These are phyloP conservation scores for Angomonas ambiguus DNA, from an alignment of 208 protist genomes.

Conservation along the genomic window DNA sequence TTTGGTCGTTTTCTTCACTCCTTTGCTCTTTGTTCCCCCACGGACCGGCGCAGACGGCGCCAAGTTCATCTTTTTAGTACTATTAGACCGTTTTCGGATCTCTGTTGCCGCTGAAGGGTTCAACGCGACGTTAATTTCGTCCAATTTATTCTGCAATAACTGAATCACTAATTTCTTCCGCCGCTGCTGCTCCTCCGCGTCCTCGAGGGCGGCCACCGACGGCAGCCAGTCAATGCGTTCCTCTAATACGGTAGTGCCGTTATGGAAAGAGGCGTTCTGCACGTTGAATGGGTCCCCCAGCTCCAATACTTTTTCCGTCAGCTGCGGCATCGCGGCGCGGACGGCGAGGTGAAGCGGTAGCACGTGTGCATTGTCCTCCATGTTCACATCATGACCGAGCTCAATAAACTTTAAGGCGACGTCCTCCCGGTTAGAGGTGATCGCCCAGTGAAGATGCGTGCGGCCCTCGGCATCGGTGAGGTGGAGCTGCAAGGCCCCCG, in stretches of 20 bases:
- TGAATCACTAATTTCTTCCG: constrained; percentile 24
- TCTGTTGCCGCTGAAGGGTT: constrained; percentile 13
- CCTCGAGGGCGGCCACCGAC: constrained; percentile 25
- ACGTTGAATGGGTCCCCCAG: constrained; percentile 61
- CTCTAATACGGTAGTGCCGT: constrained; percentile 59
- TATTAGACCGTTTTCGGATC: constrained; percentile 26
- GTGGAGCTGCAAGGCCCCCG: constrained; percentile 46
- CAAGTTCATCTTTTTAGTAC: constrained; percentile 67
- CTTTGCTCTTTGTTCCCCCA: constrained; percentile 22
- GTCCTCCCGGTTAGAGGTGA: constrained; percentile 54
- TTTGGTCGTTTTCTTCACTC: constrained; percentile 11
- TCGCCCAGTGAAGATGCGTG: constrained; percentile 71
- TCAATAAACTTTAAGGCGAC: constrained; percentile 62
- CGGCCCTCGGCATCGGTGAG: constrained; percentile 50
- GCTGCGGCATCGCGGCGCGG: constrained; percentile 45
- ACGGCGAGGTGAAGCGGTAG: constrained; percentile 63
- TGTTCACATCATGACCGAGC: constrained; percentile 50
- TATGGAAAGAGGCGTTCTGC: constrained; percentile 79
- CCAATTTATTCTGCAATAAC: constrained; percentile 59
- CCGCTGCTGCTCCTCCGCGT: constrained; percentile 25
- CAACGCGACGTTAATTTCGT: constrained; percentile 33
- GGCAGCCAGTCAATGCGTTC: constrained; percentile 74
- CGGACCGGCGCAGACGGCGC: constrained; percentile 76
- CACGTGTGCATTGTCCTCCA: constrained; percentile 61
- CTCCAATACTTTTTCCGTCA: constrained; percentile 42